Percentiles rank a stretch among this genome's conserved stretches.
phyloP scores from a whole-genome alignment of 768 basidiomycete species.

The Suillus spraguei region DNA sequence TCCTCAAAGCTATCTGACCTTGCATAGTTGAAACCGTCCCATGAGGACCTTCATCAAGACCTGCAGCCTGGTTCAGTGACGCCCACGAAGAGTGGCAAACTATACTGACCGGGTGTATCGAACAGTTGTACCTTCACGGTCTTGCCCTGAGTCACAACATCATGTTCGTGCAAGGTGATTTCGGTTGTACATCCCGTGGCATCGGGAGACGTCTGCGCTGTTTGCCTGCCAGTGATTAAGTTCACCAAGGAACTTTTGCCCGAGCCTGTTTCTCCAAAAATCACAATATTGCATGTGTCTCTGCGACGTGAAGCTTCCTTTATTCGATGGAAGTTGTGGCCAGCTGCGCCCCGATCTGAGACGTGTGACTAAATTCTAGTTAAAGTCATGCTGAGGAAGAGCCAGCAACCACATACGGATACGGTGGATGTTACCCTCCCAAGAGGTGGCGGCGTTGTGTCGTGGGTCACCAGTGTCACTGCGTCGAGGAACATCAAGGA shows the following conservation, averaged over 20 bases:
- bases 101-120: not conserved
- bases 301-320: not conserved
- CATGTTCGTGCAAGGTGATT: constrained; percentile 9
- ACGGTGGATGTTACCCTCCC: not conserved
- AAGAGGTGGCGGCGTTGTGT: not conserved
- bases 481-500: too few species aligned
- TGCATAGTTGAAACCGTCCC: not conserved
- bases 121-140: not conserved
- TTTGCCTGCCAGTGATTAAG: constrained; percentile 27
- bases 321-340: not conserved
- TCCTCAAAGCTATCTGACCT: not conserved
- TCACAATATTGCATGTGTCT: constrained; percentile 26
- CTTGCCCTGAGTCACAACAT: not conserved
- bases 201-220: constrained; percentile 24
- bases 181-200: constrained; percentile 26
- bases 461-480: too few species aligned
- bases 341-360: too few species aligned
- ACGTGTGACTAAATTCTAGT: not conserved
- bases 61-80: not conserved
- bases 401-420: not conserved
- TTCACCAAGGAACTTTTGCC: constrained; percentile 36
- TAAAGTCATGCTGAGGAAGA: not conserved
- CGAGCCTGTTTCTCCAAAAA: constrained; percentile 29
- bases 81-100: not conserved
- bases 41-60: not conserved